A percentile compares a stretch with the other conserved stretches of the same genome.
These are phyloP conservation scores for Syzygium aqueum DNA, from an alignment of 345 rosid species.

Conservation along the genomic window DNA sequence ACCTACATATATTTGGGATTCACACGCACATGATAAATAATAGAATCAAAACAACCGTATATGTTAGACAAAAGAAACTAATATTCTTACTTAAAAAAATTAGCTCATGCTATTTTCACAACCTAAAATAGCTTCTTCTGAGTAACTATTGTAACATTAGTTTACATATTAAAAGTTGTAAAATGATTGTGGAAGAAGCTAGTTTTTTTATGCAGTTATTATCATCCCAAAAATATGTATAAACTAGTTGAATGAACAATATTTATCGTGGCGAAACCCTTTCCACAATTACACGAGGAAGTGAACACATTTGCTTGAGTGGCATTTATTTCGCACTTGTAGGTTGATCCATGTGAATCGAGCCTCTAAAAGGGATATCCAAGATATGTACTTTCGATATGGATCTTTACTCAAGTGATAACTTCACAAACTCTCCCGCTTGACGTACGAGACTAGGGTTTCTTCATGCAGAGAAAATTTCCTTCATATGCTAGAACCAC, in stretches of 20 bases:
- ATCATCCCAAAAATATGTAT: not conserved
- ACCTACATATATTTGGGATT: not conserved
- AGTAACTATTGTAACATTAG: not conserved
- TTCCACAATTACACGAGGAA: not conserved
- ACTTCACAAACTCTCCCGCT: not conserved
- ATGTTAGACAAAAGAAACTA: not conserved
- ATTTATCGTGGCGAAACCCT: not conserved
- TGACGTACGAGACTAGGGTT: not conserved
- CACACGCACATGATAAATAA: not conserved
- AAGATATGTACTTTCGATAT: not conserved
- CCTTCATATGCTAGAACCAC: not conserved
- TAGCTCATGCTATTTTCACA: not conserved
- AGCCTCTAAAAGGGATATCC: not conserved
- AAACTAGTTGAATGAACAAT: not conserved
- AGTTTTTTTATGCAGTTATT: not conserved
- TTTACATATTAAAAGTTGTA: not conserved
- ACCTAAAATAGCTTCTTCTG: not conserved
- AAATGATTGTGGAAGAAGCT: not conserved
- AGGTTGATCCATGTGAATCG: not conserved
- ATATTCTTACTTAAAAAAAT: not conserved
- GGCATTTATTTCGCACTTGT: not conserved
- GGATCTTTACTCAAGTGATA: not conserved
- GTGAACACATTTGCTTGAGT: not conserved
- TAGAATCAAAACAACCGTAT: not conserved
- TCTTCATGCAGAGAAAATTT: not conserved